A percentile compares a stretch with the other conserved stretches of the same genome.
These are phyloP conservation scores for Dictyostelium capitatum DNA, from an alignment of 78 protist genomes.

Conservation along the genomic window DNA sequence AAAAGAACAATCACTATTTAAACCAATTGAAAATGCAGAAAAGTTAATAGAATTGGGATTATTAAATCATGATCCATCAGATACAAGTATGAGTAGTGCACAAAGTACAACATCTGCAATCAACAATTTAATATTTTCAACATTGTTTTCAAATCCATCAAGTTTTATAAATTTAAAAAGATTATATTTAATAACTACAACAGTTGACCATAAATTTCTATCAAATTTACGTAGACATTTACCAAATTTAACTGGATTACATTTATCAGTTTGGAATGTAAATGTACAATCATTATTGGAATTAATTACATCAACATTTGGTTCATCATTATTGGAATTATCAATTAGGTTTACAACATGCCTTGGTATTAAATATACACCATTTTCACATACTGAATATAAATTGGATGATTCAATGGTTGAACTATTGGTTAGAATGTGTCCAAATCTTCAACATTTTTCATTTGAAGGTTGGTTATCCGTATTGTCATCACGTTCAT, in stretches of 20 bases:
- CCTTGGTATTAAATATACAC: conserved; percentile 59
- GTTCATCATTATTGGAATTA: conserved; percentile 31
- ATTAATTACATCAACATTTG: conserved; percentile 30
- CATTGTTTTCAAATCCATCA: conserved; percentile 14
- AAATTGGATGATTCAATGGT: conserved; percentile 66
- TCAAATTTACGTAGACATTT: conserved; percentile 11
- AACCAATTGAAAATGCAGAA: conserved; percentile 35
- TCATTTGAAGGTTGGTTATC: conserved; percentile 79
- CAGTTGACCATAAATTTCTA: conserved; percentile 7
- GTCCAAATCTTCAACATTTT: conserved; percentile 47
- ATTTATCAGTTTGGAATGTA: conserved; percentile 70
- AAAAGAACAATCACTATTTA: conserved; percentile 19
- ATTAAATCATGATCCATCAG: conserved; percentile 47
- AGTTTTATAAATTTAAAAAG: conserved; percentile 54
- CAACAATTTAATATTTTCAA: conserved; percentile 33
- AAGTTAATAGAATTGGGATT: conserved; percentile 53
- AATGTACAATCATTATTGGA: conserved; percentile 2
- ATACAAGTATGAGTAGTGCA: conserved; percentile 66
- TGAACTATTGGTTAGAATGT: background rate
- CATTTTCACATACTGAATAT: conserved; percentile 65
- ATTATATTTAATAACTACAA: conserved; percentile 43
- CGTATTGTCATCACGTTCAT: background rate
- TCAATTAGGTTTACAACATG: conserved; percentile 56
- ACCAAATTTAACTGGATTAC: conserved; percentile 44
- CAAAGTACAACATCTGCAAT: conserved; percentile 16